phyloP scores from a whole-genome alignment of 164 flowering plant genomes.

The Cinnamomum micranthum region DNA sequence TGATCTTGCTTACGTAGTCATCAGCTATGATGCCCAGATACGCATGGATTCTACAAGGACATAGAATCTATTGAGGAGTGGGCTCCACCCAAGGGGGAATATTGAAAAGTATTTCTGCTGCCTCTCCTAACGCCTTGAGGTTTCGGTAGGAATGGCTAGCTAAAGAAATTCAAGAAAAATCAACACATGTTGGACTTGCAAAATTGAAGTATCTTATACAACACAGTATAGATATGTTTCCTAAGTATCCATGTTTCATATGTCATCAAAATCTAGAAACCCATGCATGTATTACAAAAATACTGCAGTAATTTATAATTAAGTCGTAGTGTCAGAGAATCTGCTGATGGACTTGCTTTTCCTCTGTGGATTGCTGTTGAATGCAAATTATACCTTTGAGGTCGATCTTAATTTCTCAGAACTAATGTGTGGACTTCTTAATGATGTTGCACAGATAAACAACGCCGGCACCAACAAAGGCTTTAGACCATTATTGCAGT shows the following conservation, averaged over 20 bases:
- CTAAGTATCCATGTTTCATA: no score
- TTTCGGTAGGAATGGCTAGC: no score
- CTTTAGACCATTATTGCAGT: conserved; percentile 83
- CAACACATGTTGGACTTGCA: no score
- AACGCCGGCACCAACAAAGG: conserved; percentile 98
- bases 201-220: no score
- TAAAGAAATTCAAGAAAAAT: no score
- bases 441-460: conserved; percentile 57
- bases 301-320: background rate
- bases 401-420: background rate
- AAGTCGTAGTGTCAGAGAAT: background rate
- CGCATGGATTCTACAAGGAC: no score
- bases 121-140: no score
- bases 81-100: no score
- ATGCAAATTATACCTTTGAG: background rate
- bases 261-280: background rate
- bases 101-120: no score
- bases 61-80: no score
- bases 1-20: background rate
- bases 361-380: background rate
- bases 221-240: no score
- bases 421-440: conserved; percentile 11
- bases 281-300: background rate
- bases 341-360: background rate
- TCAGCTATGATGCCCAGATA: background rate